These are phyloP conservation scores for Thraustotheca clavata DNA, from an alignment of 352 stramenopile species.

Conservation along the genomic window DNA sequence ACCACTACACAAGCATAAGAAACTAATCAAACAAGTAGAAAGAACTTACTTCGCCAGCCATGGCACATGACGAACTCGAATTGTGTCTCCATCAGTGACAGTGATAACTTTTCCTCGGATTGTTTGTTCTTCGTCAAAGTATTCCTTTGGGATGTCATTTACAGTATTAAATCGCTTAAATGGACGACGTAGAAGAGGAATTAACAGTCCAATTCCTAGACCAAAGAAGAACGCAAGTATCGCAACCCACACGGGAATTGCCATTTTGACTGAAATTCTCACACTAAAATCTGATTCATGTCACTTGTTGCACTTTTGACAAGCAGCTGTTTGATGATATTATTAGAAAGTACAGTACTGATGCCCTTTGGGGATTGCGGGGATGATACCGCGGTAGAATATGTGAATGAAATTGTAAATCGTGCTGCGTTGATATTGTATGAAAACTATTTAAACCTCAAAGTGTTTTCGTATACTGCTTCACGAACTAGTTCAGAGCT, in stretches of 20 bases:
- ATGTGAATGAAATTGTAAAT: not conserved
- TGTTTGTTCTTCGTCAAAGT: slow-evolving; percentile 54
- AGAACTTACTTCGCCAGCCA: slow-evolving; percentile 19
- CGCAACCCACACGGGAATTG: not conserved
- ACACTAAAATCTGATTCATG: not conserved
- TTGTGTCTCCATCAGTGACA: slow-evolving; percentile 75
- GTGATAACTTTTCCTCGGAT: slow-evolving; percentile 34
- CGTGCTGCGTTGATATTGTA: not conserved
- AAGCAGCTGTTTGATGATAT: too few relatives aligned
- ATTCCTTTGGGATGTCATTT: slow-evolving; percentile 61
- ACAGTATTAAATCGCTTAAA: slow-evolving; percentile 70
- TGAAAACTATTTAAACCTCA: slow-evolving; percentile 19
- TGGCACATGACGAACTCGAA: slow-evolving; percentile 62
- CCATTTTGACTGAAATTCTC: not conserved
- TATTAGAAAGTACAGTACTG: too few relatives aligned
- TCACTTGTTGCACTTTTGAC: too few relatives aligned
- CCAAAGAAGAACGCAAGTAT: slow-evolving; percentile 44
- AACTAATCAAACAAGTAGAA: not conserved
- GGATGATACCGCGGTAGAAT: not conserved
- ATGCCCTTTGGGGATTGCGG: too few relatives aligned
- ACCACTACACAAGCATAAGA: slow-evolving; percentile 11
- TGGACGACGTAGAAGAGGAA: slow-evolving; percentile 45
- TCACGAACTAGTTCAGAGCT: not conserved
- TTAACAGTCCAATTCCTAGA: slow-evolving; percentile 42
- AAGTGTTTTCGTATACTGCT: not conserved